These are phyloP conservation scores for Nicotiana undulata DNA, from an alignment of 257 asterid species.

Conservation along the genomic window DNA sequence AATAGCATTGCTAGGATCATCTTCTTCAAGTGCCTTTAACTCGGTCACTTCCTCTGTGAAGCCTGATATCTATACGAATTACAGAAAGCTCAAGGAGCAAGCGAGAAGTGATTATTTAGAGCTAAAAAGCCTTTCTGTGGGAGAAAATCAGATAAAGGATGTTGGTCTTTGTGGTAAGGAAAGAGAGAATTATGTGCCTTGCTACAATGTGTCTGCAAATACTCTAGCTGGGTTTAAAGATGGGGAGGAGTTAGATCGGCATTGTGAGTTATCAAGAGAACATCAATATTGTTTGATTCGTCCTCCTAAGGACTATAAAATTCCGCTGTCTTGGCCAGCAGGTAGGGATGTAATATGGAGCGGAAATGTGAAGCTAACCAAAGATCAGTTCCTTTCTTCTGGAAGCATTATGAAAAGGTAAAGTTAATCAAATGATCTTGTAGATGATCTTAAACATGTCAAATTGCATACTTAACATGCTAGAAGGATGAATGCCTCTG, in stretches of 20 bases:
- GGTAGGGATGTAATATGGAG: slow-evolving; percentile 95
- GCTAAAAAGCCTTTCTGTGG: slow-evolving; percentile 37
- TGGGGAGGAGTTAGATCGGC: slow-evolving; percentile 91
- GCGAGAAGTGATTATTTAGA: slow-evolving; percentile 64
- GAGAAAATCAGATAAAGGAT: slow-evolving; percentile 42
- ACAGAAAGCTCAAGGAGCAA: slow-evolving; percentile 72
- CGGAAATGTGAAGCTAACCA: slow-evolving; percentile 82
- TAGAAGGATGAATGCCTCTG: background rate
- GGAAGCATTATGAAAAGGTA: slow-evolving; percentile 98
- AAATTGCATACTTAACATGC: background rate
- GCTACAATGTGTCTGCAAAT: slow-evolving; percentile 84
- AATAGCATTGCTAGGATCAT: slow-evolving; percentile 63
- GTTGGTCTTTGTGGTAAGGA: slow-evolving; percentile 80
- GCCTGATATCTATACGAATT: slow-evolving; percentile 42
- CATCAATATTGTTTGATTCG: slow-evolving; percentile 69
- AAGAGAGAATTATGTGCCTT: slow-evolving; percentile 79
- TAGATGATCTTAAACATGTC: background rate
- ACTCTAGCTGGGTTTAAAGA: slow-evolving; percentile 61
- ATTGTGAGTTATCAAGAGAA: slow-evolving; percentile 62
- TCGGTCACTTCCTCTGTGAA: slow-evolving; percentile 39
- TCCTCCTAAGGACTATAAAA: slow-evolving; percentile 91
- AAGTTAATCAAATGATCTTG: slow-evolving; percentile 7
- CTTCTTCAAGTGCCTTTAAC: slow-evolving; percentile 45
- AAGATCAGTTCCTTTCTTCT: slow-evolving; percentile 94
- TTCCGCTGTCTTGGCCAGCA: slow-evolving; percentile 87